These are phyloP conservation scores for Rhodosporidiobolus sp. DNA, from an alignment of 768 basidiomycete species.

Conservation along the genomic window DNA sequence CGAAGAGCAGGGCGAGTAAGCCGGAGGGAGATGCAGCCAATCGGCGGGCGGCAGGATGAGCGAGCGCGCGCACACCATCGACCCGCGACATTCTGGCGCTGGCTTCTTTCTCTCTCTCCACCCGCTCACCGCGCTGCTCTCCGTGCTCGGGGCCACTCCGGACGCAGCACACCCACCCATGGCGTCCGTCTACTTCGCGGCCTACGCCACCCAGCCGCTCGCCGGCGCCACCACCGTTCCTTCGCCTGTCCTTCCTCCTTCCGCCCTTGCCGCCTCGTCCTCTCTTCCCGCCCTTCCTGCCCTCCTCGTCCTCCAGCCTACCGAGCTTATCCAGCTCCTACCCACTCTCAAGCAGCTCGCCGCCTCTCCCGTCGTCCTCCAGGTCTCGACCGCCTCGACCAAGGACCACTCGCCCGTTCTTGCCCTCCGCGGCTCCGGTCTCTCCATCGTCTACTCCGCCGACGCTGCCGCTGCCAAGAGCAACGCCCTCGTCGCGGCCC, in stretches of 20 bases:
- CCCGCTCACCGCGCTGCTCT: neutral
- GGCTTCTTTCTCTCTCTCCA: neutral
- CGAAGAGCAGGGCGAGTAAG: too few relatives aligned
- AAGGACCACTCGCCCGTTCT: constrained; percentile 69
- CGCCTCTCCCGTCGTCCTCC: constrained; percentile 63
- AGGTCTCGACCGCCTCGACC: constrained; percentile 59
- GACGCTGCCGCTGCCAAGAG: constrained; percentile 79
- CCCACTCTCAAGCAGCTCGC: constrained; percentile 57
- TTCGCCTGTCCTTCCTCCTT: constrained; percentile 23
- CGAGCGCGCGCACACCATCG: too few relatives aligned
- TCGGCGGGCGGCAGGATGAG: too few relatives aligned
- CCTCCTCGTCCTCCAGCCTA: constrained; percentile 28
- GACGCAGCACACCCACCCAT: neutral
- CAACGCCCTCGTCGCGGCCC: constrained; percentile 79
- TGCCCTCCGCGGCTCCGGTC: constrained; percentile 70
- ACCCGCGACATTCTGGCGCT: too few relatives aligned
- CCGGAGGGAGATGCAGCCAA: neutral
- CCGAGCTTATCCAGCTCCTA: constrained; percentile 29
- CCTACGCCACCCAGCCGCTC: constrained; percentile 14
- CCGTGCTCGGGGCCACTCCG: neutral
- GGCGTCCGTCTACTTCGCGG: constrained; percentile 16
- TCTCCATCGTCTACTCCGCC: constrained; percentile 75
- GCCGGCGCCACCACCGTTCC: constrained; percentile 22
- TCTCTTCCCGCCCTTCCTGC: neutral
- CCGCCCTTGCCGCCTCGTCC: constrained; percentile 14